These are phyloP conservation scores for Peniophora sp. DNA, from an alignment of 1,284 basidiomycete species.

Conservation along the genomic window DNA sequence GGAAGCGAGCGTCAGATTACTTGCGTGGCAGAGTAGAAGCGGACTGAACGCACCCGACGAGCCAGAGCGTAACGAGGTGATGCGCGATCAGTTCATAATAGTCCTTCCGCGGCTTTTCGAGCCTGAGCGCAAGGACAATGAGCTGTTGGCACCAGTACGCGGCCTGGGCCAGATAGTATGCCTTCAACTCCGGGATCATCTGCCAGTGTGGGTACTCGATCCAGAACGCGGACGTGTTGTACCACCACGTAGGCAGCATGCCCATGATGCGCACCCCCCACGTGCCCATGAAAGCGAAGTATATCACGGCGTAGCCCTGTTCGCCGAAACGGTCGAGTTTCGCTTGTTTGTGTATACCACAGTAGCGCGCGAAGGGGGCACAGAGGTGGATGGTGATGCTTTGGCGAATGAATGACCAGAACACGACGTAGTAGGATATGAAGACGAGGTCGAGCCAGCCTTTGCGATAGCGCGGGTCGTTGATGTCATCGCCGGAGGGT, in stretches of 20 bases:
- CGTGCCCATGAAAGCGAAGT: conserved; percentile 64
- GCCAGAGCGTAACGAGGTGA: conserved; percentile 93
- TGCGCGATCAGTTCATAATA: conserved; percentile 81
- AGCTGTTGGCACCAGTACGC: conserved; percentile 96
- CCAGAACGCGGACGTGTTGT: conserved; percentile 78
- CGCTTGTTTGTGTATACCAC: conserved; percentile 57
- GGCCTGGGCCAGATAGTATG: conserved; percentile 86
- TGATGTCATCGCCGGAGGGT: conserved; percentile 29
- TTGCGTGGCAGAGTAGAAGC: conserved; percentile 8
- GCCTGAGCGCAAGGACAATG: conserved; percentile 73
- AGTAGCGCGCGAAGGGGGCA: conserved; percentile 60
- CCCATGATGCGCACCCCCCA: conserved; percentile 85
- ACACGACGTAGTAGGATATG: conserved; percentile 80
- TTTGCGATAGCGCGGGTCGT: conserved; percentile 68
- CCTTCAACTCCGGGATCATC: conserved; percentile 82
- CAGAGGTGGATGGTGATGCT: conserved; percentile 64
- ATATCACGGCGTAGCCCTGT: conserved; percentile 82
- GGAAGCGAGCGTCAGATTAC: conserved; percentile 3
- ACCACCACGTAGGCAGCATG: conserved; percentile 87
- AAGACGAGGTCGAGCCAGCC: conserved; percentile 78
- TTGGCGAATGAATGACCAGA: conserved; percentile 91
- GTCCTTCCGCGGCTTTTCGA: conserved; percentile 95
- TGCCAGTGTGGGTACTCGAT: conserved; percentile 84
- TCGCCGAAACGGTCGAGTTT: conserved; percentile 86
- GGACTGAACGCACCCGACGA: conserved; percentile 58